Evolutionary conservation across 495 filamentous ascomycete species (phyloP).

Genomic region (Penicillium paradoxum): DNA sequence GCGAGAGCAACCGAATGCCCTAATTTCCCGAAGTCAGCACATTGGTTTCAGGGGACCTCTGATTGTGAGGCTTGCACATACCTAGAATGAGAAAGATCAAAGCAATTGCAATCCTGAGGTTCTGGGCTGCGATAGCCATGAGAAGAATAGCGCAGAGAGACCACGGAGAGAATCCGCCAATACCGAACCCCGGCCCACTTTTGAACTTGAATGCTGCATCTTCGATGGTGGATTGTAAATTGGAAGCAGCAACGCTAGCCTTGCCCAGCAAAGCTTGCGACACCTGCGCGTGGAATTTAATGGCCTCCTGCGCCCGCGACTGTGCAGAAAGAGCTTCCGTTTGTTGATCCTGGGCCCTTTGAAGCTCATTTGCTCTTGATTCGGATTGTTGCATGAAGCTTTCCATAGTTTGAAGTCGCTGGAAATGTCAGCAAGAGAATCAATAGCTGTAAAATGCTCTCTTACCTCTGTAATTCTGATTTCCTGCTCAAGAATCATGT

Average conservation of each 20-base stretch:
- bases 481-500: conserved; percentile 30
- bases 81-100: conserved; percentile 20
- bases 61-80: background rate
- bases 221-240: conserved; percentile 39
- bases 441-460: background rate
- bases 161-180: conserved; percentile 24
- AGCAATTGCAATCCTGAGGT: conserved; percentile 15
- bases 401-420: conserved; percentile 38
- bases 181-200: conserved; percentile 20
- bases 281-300: conserved; percentile 30
- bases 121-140: conserved; percentile 23
- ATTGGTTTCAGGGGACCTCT: background rate
- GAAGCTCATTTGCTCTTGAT: conserved; percentile 30
- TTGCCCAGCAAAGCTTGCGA: conserved; percentile 39
- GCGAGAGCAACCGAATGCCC: background rate
- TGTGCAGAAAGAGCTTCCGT: conserved; percentile 31
- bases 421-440: conserved; percentile 11
- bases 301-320: conserved; percentile 29
- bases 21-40: background rate
- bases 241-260: conserved; percentile 31
- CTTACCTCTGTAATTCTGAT: conserved; percentile 31
- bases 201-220: conserved; percentile 35
- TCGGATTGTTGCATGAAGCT: conserved; percentile 32
- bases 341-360: conserved; percentile 35
- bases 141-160: conserved; percentile 21